Percentiles rank a stretch among this genome's conserved stretches.
phyloP scores from a whole-genome alignment of 495 filamentous ascomycete genomes.

The Symbiotaphrina buchneri region DNA sequence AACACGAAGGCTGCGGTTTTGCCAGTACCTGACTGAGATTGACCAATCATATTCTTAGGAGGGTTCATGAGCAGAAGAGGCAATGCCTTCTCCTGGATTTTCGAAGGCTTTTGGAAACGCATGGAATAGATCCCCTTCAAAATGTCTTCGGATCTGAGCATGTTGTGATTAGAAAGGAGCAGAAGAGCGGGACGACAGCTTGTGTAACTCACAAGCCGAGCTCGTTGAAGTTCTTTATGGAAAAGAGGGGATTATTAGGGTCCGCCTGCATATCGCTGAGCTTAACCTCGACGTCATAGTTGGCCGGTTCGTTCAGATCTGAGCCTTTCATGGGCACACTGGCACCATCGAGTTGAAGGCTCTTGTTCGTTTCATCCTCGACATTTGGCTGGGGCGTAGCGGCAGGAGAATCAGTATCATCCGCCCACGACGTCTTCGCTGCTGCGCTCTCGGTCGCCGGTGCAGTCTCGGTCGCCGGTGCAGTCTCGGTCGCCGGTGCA shows the following conservation, averaged over 20 bases:
- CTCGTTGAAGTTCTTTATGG: conserved; percentile 64
- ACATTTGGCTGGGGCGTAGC: too few relatives aligned
- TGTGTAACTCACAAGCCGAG: conserved; percentile 47
- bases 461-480: conserved; percentile 11
- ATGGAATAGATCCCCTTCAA: conserved; percentile 46
- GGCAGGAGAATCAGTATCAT: conserved; percentile 12
- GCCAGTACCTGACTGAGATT: conserved; percentile 95
- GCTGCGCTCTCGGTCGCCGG: conserved; percentile 3
- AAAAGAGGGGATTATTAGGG: conserved; percentile 68
- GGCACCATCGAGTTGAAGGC: conserved; percentile 4
- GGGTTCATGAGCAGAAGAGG: conserved; percentile 70
- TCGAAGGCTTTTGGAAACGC: conserved; percentile 87
- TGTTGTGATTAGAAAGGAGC: neutral
- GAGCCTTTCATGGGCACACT: conserved; percentile 7
- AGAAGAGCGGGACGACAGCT: neutral
- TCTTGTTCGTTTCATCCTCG: neutral
- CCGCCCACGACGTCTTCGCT: conserved; percentile 12
- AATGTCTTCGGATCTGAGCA: conserved; percentile 15
- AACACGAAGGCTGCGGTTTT: conserved; percentile 95
- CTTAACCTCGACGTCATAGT: conserved; percentile 74
- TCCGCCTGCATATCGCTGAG: conserved; percentile 75
- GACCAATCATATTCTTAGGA: conserved; percentile 79
- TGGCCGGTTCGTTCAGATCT: conserved; percentile 45
- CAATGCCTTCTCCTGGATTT: conserved; percentile 85
- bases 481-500: conserved; percentile 12